Percentiles rank a stretch among this genome's conserved stretches.
Conservation (phyloP, 148 eudicot genomes). For the Chenopodium album region DNA sequence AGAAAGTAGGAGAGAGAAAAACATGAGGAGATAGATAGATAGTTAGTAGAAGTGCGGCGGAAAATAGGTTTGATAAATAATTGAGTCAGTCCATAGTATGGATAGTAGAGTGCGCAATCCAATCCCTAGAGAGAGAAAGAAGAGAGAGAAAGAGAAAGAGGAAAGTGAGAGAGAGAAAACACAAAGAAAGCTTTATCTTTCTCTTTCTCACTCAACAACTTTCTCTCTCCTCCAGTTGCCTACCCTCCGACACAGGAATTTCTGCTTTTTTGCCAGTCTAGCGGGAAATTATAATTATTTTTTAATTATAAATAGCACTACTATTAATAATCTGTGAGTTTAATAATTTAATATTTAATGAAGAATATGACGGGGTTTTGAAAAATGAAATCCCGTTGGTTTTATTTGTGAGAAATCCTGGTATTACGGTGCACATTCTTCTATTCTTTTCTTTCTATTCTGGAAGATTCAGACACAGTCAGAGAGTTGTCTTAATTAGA, state of each 20-base stretch:
- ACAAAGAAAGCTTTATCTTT: conserved; percentile 24
- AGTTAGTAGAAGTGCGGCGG: conserved; percentile 20
- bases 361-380: conserved; percentile 1
- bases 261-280: conserved; percentile 17
- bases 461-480: conserved; percentile 3
- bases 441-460: conserved; percentile 14
- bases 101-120: conserved; percentile 19
- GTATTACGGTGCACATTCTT: conserved; percentile 27
- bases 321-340: no score
- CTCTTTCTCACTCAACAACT: neutral
- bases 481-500: neutral
- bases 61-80: neutral
- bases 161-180: conserved; percentile 34
- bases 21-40: conserved; percentile 8
- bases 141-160: conserved; percentile 28
- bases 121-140: conserved; percentile 31
- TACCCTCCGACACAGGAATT: conserved; percentile 29
- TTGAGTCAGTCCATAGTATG: conserved; percentile 27
- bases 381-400: neutral
- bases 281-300: neutral
- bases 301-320: no score
- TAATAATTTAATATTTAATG: no score
- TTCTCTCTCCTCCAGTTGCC: conserved; percentile 22
- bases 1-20: conserved; percentile 4
- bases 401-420: neutral